phyloP scores from a whole-genome alignment of 2,329 filamentous ascomycete species.

The Cercospora sojina region DNA sequence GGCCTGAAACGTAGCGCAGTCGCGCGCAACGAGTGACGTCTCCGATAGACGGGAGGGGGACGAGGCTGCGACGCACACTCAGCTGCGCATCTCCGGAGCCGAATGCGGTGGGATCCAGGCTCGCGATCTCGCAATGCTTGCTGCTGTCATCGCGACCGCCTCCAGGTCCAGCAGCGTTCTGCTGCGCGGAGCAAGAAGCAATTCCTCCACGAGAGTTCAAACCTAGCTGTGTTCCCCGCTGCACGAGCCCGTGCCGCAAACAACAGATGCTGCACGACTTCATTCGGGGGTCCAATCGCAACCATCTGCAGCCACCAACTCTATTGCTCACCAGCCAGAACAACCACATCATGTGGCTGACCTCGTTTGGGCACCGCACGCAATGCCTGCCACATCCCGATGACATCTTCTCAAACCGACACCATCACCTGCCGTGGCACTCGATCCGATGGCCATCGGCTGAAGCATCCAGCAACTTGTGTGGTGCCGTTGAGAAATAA shows the following conservation, averaged over 20 bases:
- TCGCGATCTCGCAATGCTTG: background rate
- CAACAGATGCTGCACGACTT: conserved; percentile 6
- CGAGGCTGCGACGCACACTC: background rate
- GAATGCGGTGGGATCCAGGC: background rate
- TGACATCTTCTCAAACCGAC: background rate
- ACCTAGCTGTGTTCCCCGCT: conserved; percentile 1
- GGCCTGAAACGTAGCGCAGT: background rate
- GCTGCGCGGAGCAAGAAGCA: background rate
- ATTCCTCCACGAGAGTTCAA: background rate
- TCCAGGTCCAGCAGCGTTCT: background rate
- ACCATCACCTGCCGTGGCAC: background rate
- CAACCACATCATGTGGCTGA: conserved; percentile 16
- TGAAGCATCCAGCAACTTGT: background rate
- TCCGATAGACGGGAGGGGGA: background rate
- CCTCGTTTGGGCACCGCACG: background rate
- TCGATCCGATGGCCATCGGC: background rate
- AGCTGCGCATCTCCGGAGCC: background rate
- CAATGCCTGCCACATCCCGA: background rate
- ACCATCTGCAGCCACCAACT: conserved; percentile 14
- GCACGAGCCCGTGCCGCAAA: background rate
- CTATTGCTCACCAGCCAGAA: background rate
- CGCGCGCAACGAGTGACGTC: background rate
- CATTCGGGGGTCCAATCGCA: background rate
- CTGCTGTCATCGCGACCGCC: background rate
- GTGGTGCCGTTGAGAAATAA: background rate